Evolutionary conservation across 1,284 basidiomycete genomes (phyloP).

Genomic region (Thecaphora frezii): DNA sequence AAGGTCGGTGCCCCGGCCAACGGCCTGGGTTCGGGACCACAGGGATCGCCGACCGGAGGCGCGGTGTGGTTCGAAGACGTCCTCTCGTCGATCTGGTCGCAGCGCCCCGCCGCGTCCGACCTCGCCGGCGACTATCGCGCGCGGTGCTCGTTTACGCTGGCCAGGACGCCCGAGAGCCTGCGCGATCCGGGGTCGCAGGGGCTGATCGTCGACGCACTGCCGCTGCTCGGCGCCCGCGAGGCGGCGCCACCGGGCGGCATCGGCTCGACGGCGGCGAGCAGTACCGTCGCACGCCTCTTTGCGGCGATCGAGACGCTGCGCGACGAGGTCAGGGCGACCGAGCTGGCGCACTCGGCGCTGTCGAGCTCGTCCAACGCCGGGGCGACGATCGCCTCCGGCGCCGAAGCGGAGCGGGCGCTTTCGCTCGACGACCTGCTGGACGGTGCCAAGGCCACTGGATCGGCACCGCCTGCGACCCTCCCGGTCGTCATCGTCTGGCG

Average conservation of each 20-base stretch:
- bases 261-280: not conserved
- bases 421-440: constrained; percentile 14
- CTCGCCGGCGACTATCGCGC: constrained; percentile 1
- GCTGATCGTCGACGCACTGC: constrained; percentile 26
- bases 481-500: not conserved
- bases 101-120: constrained; percentile 2
- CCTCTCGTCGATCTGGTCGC: constrained; percentile 19
- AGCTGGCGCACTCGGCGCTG: constrained; percentile 28
- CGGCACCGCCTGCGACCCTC: not conserved
- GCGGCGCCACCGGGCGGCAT: not conserved
- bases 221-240: constrained; percentile 6
- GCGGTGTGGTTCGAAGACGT: constrained; percentile 35
- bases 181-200: constrained; percentile 25
- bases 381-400: not conserved
- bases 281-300: constrained; percentile 18
- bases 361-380: constrained; percentile 5
- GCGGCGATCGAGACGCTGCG: constrained; percentile 26
- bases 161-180: constrained; percentile 27
- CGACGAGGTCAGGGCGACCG: constrained; percentile 30
- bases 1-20: constrained; percentile 1
- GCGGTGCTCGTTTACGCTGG: constrained; percentile 24
- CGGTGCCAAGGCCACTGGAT: not conserved
- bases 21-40: not conserved
- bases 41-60: not conserved
- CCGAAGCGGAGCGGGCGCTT: constrained; percentile 4